Evolutionary conservation across 108 stramenopile species (phyloP), one percentile per base, ranked within the genome.

Genomic region (Stephanodiscus minutulus): DNA sequence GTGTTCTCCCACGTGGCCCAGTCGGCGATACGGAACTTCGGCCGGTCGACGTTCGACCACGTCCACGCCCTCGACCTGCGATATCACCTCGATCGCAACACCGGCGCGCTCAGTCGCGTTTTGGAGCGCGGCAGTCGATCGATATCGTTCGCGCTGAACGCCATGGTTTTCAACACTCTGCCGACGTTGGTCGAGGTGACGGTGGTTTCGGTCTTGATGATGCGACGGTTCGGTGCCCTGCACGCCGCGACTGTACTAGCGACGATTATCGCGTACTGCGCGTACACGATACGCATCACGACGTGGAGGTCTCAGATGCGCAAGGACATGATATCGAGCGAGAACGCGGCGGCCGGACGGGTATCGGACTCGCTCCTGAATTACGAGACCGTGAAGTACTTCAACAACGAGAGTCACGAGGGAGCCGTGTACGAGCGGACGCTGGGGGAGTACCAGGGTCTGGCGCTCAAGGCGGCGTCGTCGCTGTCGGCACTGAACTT

Each of bases 301-400:
- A 83, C 75, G 8, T 76, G 74, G 3, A 54, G 78, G 21, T 60
- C 79, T 3, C 73, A 61, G 35, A 41, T 78, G 18, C 13, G 82
- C 28, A 74, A 71, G 49, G 66, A 79, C 1, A 57, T 83, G 41
- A 68, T 79, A 46, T 72, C 72, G 58, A 52, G 55, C 12, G 75
- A 81, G 10, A 77, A 79, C 37, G 39, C 39, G 7, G 70, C 59
- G 17, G 82, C 79, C 28, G 82, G 82, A 13, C 66, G 73, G 12
- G 79, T 79, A 6, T 79, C 82, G 17, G 82, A 83, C 37, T 71
- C 78, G 18, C 50, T 83, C 21, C 66, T 80, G 31, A 77, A 83
- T 62, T 83, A 79, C 48, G 82, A 83, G 43, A 83, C 82, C 5
- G 82, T 83, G 11, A 67, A 63, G n/a, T 75, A 79, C 58, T 83